phyloP scores from a whole-genome alignment of 352 stramenopile species.

The Globisporangium cylindrosporum region DNA sequence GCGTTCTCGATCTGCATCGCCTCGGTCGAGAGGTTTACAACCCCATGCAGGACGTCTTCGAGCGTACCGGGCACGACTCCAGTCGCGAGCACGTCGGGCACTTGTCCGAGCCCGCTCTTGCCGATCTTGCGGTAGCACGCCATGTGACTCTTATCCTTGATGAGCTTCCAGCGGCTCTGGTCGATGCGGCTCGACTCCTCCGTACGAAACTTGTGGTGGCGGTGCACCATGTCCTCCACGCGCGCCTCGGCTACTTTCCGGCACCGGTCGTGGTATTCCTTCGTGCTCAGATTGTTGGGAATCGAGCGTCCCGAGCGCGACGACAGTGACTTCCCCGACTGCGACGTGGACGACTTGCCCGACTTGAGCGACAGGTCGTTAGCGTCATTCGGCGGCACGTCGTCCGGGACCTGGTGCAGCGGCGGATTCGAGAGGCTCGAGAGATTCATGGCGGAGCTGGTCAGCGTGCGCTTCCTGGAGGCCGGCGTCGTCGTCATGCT shows the following conservation, averaged over 20 bases:
- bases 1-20: constrained; percentile 27
- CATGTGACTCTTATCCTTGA: constrained; percentile 22
- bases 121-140: constrained; percentile 15
- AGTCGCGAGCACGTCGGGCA: constrained; percentile 17
- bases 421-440: too few relatives aligned
- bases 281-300: background rate
- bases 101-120: constrained; percentile 8
- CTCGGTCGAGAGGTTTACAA: constrained; percentile 20
- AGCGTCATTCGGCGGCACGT: background rate
- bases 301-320: background rate
- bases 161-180: constrained; percentile 16
- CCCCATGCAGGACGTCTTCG: constrained; percentile 20
- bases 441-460: background rate
- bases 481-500: constrained; percentile 6
- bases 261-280: constrained; percentile 17
- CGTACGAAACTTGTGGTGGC: constrained; percentile 14
- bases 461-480: constrained; percentile 20
- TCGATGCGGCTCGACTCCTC: constrained; percentile 6
- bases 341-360: constrained; percentile 5
- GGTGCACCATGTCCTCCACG: constrained; percentile 23
- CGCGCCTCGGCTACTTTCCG: constrained; percentile 15
- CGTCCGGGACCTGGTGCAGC: background rate
- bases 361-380: constrained; percentile 9
- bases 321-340: constrained; percentile 5
- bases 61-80: constrained; percentile 11